These are phyloP conservation scores for Pestalotiopsis sp. DNA, from an alignment of 2,329 filamentous ascomycete genomes.

Conservation along the genomic window DNA sequence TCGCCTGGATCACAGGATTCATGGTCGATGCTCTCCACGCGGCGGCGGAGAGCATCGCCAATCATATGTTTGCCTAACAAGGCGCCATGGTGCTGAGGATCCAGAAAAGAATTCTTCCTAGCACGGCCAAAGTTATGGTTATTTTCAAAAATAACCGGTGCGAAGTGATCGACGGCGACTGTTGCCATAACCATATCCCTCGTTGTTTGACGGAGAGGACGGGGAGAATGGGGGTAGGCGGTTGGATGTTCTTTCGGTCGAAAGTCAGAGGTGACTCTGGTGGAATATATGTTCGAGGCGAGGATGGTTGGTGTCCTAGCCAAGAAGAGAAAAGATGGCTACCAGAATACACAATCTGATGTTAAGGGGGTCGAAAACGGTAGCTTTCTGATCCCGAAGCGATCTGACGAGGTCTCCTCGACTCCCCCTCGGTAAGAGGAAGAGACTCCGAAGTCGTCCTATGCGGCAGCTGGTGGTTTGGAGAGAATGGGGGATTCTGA, in stretches of 20 bases:
- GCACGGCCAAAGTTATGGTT: conserved; percentile 41
- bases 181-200: conserved; percentile 70
- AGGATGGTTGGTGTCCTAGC: conserved; percentile 19
- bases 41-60: conserved; percentile 82
- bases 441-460: conserved; percentile 97
- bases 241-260: conserved; percentile 14
- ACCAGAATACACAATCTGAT: conserved; percentile 38
- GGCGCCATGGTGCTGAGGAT: conserved; percentile 45
- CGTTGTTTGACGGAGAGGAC: conserved; percentile 28
- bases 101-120: conserved; percentile 38
- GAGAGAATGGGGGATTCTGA: conserved; percentile 56
- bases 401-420: conserved; percentile 96
- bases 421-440: conserved; percentile 99
- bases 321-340: conserved; percentile 1
- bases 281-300: conserved; percentile 13
- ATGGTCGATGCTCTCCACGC: conserved; percentile 81
- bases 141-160: conserved; percentile 52
- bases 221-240: conserved; percentile 26
- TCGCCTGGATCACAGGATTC: conserved; percentile 89
- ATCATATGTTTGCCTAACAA: conserved; percentile 76
- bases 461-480: conserved; percentile 96
- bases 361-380: conserved; percentile 96
- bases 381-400: conserved; percentile 89
- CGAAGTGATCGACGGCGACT: conserved; percentile 57
- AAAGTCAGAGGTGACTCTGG: conserved; percentile 22